Evolutionary conservation across 2,329 filamentous ascomycete genomes (phyloP).

Genomic region (Hyphodiscus sp.): DNA sequence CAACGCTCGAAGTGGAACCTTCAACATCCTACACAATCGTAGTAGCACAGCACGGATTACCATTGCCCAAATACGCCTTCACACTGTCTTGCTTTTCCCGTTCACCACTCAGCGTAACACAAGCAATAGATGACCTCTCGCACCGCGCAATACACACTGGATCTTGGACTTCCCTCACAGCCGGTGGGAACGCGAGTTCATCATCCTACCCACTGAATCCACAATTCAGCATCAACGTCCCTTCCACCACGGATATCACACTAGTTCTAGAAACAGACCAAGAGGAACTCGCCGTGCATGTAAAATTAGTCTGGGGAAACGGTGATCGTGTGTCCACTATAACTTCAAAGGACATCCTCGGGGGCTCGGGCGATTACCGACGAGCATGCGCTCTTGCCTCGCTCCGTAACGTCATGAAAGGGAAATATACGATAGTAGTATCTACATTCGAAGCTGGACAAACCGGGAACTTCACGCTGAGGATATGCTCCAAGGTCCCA

Average conservation of each 20-base stretch:
- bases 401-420: slow-evolving; percentile 52
- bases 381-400: slow-evolving; percentile 70
- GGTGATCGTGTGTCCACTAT: slow-evolving; percentile 67
- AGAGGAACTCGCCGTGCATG: slow-evolving; percentile 68
- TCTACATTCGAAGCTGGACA: slow-evolving; percentile 85
- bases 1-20: slow-evolving; percentile 57
- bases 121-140: slow-evolving; percentile 39
- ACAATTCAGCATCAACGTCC: slow-evolving; percentile 65
- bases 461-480: slow-evolving; percentile 65
- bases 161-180: slow-evolving; percentile 71
- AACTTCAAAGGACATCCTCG: slow-evolving; percentile 69
- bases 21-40: slow-evolving; percentile 52
- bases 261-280: slow-evolving; percentile 66
- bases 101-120: slow-evolving; percentile 50
- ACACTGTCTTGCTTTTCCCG: slow-evolving; percentile 78
- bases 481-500: slow-evolving; percentile 58
- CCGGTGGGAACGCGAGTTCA: slow-evolving; percentile 77
- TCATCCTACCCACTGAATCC: slow-evolving; percentile 78
- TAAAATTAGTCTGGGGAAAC: slow-evolving; percentile 74
- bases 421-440: slow-evolving; percentile 80
- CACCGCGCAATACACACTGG: slow-evolving; percentile 50
- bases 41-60: slow-evolving; percentile 72
- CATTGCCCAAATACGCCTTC: slow-evolving; percentile 70
- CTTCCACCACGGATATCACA: slow-evolving; percentile 53
- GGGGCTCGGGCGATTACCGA: slow-evolving; percentile 83